Base-by-base conservation (phyloP, 345 rosid genomes). In the Lepidium sativum region DNA sequence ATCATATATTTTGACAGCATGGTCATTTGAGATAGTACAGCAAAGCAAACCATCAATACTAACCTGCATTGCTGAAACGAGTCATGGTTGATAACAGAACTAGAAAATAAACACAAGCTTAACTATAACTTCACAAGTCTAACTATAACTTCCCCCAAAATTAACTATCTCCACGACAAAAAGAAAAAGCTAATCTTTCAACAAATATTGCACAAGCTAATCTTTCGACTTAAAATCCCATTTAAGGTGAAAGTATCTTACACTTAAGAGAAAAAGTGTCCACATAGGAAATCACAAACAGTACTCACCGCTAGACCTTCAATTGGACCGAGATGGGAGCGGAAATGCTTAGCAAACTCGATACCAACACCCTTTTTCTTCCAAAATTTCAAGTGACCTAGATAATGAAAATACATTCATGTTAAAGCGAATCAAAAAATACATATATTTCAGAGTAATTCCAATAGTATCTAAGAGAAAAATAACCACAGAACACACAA, bases 321-420 rank as follows among this genome's bases (percentile, higher is more conserved):
- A 42, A 94, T 86, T 15, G 99, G 96, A 70, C 96, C 96, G 38
- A 90, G 85, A 69, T 94, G 99, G 29, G 99, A 86, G 49, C 91
- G 86, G 69, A 86, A 94, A 79, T 94, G 97, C 80, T 94, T 94
- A 27, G 99, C 99, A 78, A 94, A 94, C 81, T 94, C 99, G 15
- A 90, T 83, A 29, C 95, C 99, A 37, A 68, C 47, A 8, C 89
- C 74, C 63, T 86, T 90, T 54, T 90, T 94, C 92, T 94, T 94
- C 99, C 99, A 94, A 75, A 94, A 90, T 76, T 94, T 94, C 81
- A 90, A 75, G 79, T 94, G 99, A 32, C 99, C 96, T 92, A 79
- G 34, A 53, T 41, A 12, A 62, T 38, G 59, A 39, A 73, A 27
- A 21, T 1, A 69, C 10, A 20, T 11, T 32, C 3, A 15, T 6